phyloP scores from a whole-genome alignment of 441 rosid species.

The Syzygium malaccense region DNA sequence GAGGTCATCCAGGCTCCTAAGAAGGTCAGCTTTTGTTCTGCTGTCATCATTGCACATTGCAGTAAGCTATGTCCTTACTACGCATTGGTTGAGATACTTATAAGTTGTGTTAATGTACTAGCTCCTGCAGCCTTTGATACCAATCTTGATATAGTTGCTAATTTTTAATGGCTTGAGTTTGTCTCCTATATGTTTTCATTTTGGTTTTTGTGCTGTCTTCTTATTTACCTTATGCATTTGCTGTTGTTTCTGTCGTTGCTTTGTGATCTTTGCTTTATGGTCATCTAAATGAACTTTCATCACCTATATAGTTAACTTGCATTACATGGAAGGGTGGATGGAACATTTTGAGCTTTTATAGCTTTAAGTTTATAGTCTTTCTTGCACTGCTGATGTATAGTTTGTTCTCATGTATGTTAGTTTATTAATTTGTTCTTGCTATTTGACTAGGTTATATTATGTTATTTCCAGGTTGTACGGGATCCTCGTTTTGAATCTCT shows the following conservation, averaged over 20 bases:
- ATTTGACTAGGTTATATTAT: neutral
- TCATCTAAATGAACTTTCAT: neutral
- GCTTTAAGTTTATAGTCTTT: neutral
- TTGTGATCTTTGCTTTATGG: neutral
- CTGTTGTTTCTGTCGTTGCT: neutral
- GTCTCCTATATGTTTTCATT: neutral
- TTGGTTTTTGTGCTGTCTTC: neutral
- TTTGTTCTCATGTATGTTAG: neutral
- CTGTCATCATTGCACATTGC: neutral
- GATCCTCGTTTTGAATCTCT: conserved; percentile 81
- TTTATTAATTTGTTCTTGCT: neutral
- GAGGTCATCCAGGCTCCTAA: conserved; percentile 73
- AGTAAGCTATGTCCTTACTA: neutral
- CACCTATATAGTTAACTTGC: neutral
- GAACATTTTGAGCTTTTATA: neutral
- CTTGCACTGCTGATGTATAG: neutral
- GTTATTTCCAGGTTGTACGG: conserved; percentile 37
- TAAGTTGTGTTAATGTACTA: neutral
- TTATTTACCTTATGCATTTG: neutral
- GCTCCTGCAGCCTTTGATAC: neutral
- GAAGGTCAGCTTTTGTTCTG: conserved; percentile 29
- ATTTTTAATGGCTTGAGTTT: neutral
- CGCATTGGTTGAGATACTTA: neutral
- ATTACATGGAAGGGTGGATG: neutral
- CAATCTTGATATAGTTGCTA: neutral